Evolutionary conservation across 1,139 yeast species (phyloP), one percentile per base, ranked within the genome.

Genomic region (Wickerhamomyces sp.): DNA sequence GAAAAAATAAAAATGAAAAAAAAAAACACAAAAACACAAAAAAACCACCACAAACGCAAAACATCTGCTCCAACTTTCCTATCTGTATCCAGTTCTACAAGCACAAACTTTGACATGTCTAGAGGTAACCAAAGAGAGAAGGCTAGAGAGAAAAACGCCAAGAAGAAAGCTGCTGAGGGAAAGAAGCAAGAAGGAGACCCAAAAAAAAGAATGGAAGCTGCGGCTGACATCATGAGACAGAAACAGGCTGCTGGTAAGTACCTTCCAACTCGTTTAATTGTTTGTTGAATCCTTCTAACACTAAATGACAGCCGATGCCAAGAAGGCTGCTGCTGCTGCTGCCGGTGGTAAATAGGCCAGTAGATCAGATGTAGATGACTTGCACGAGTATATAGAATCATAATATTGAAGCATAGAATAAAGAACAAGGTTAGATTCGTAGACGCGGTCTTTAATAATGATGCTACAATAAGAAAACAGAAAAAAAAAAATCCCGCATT

Each of bases 71-170:
- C n/a, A 19, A 19, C 22, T 19, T 19, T 7, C 7, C 7, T 5
- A 15, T 14, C 30, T 12, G 10, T 9, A 10, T 8, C 10, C n/a
- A 27, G 16, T 3, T 16, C 9, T 12, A 13, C 12, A 24, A 10
- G 8, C 18, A 10, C 19, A 24, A 12, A 25, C 29, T 9, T 30
- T 17, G 15, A 26, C 4, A 89, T 89, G 97, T 82, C 95, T 35
- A 76, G 98, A 69, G 98, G 98, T 22, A 91, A 91, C 62, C 97
- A 91, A 64, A 75, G 98, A 60, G 98, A 91, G 33, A 73, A 85
- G 52, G 96, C 96, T 20, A 75, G 98, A 57, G 88, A 81, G 41
- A 89, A 86, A 65, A 87, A 86, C 62, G 59, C 66, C 57, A 91
- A 89, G 68, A 89, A 89, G 62, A 81, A 74, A 28, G 68, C 68